A percentile compares a stretch with the other conserved stretches of the same genome.
phyloP scores from a whole-genome alignment of 2,329 filamentous ascomycete species.

The Cytospora leucostoma region DNA sequence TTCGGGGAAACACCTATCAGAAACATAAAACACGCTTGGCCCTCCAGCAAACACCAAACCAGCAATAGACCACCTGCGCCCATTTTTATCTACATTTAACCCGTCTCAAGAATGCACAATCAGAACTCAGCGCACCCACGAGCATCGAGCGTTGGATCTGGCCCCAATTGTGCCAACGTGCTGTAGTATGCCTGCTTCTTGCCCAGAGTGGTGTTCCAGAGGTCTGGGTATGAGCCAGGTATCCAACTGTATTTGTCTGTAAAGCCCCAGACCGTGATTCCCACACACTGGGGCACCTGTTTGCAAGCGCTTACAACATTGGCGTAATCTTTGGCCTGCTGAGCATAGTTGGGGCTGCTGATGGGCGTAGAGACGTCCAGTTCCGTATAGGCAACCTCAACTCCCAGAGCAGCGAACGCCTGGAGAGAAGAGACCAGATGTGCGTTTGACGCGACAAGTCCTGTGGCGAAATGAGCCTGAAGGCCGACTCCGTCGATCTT shows the following conservation, averaged over 20 bases:
- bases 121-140: constrained; percentile 8
- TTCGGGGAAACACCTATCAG: not conserved
- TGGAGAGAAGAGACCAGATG: constrained; percentile 41
- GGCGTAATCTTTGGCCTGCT: constrained; percentile 46
- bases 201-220: constrained; percentile 30
- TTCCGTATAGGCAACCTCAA: constrained; percentile 56
- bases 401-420: constrained; percentile 43
- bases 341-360: constrained; percentile 39
- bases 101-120: not conserved
- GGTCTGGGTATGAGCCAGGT: constrained; percentile 30
- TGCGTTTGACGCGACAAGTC: constrained; percentile 36
- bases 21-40: not conserved
- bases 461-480: constrained; percentile 49
- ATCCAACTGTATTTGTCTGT: constrained; percentile 35
- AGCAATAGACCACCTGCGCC: not conserved
- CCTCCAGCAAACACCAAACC: not conserved
- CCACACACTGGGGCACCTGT: constrained; percentile 33
- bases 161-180: constrained; percentile 6
- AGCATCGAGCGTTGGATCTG: not conserved
- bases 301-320: constrained; percentile 34
- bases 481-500: constrained; percentile 55
- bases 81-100: not conserved
- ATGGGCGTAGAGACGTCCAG: constrained; percentile 48
- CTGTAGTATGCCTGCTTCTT: constrained; percentile 31
- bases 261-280: constrained; percentile 36